Conservation (phyloP, 768 basidiomycete genomes). For the Phanerochaete sordida region DNA sequence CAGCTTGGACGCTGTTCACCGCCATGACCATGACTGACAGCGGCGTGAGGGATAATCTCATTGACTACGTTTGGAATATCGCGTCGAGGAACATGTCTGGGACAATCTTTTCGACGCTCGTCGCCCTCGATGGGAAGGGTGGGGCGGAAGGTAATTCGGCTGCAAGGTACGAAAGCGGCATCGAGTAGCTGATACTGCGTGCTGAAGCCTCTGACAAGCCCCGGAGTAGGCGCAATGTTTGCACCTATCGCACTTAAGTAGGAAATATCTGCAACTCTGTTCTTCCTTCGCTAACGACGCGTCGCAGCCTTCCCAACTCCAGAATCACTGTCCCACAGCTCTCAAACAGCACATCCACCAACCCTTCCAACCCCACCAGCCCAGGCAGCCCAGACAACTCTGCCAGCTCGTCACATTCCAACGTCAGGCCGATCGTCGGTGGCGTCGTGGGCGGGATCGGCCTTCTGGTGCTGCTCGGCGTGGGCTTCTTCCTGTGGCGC, state of each 20-base stretch:
- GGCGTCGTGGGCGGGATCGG: slow-evolving; percentile 11
- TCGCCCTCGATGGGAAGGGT: neutral
- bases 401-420: neutral
- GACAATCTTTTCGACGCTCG: neutral
- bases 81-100: neutral
- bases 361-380: no score
- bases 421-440: slow-evolving; percentile 12
- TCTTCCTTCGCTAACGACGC: no score
- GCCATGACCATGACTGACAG: slow-evolving; percentile 3
- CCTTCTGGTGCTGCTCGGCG: slow-evolving; percentile 1
- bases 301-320: slow-evolving; percentile 1
- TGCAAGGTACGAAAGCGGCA: neutral
- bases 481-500: slow-evolving; percentile 8
- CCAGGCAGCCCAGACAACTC: no score
- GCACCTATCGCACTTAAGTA: slow-evolving; percentile 21
- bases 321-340: neutral
- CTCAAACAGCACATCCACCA: no score
- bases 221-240: slow-evolving; percentile 21
- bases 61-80: neutral
- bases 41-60: slow-evolving; percentile 6
- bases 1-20: neutral
- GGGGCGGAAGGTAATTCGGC: neutral
- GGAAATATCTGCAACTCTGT: neutral
- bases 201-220: slow-evolving; percentile 9
- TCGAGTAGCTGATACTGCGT: no score